Evolutionary conservation across 129 eudicot genomes (phyloP).

Genomic region (Centella asiatica): DNA sequence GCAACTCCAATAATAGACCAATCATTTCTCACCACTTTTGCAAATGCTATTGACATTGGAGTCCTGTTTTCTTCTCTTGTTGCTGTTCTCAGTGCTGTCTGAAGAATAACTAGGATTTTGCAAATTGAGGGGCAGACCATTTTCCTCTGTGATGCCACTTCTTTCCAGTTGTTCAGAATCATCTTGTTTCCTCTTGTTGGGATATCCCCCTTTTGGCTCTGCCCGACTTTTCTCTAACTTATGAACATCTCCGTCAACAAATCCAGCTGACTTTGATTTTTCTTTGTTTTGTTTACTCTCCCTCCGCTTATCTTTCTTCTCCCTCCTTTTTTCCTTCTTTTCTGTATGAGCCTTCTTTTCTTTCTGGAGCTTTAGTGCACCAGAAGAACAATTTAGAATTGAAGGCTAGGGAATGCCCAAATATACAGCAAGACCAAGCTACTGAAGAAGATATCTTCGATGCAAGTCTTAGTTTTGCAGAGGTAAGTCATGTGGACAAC

Average conservation of each 20-base stretch:
- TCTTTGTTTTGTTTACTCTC: constrained; percentile 17
- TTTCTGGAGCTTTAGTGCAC: constrained; percentile 65
- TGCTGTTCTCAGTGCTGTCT: constrained; percentile 49
- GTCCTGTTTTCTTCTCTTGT: constrained; percentile 26
- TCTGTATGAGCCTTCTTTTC: constrained; percentile 22
- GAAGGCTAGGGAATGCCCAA: constrained; percentile 12
- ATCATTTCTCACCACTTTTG: constrained; percentile 33
- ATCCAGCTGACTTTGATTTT: not conserved
- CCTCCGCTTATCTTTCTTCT: constrained; percentile 18
- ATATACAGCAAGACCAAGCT: constrained; percentile 13
- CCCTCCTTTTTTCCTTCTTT: constrained; percentile 13
- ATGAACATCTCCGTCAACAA: not conserved
- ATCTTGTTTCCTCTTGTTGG: constrained; percentile 1
- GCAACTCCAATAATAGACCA: not conserved
- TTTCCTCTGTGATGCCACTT: constrained; percentile 46
- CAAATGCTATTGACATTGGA: constrained; percentile 15
- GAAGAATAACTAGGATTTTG: constrained; percentile 36
- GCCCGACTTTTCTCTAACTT: not conserved
- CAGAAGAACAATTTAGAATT: constrained; percentile 37
- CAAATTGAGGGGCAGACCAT: constrained; percentile 20
- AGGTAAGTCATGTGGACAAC: not conserved
- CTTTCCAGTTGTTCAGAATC: constrained; percentile 29
- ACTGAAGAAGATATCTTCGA: not conserved
- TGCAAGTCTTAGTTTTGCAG: not conserved
- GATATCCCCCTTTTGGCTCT: not conserved